Percentiles rank a stretch among this genome's conserved stretches.
Conservation (phyloP, 805 yeast genomes). For the Clavispora santaluciae region DNA sequence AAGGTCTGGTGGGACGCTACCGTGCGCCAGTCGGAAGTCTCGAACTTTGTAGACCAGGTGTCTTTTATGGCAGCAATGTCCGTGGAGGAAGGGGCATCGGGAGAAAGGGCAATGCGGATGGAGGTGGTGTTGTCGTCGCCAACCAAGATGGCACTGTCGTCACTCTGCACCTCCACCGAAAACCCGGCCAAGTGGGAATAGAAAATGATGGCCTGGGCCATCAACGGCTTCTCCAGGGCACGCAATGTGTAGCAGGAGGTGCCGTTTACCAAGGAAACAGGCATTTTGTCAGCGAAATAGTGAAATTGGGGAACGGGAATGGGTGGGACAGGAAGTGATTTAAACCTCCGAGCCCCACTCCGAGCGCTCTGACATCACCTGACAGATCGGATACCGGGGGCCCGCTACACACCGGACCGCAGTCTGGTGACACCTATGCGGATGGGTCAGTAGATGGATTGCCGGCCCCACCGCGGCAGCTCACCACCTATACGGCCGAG, state of each 20-base stretch:
- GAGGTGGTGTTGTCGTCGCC: constrained; percentile 19
- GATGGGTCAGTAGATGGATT: not conserved
- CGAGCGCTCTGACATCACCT: constrained; percentile 13
- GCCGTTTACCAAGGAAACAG: constrained; percentile 50
- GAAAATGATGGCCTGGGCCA: constrained; percentile 47
- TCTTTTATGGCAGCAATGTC: constrained; percentile 15
- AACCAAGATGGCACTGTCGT: constrained; percentile 17
- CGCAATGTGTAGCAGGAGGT: constrained; percentile 47
- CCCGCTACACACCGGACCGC: constrained; percentile 1
- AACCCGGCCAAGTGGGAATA: constrained; percentile 45
- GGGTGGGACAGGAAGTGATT: not conserved
- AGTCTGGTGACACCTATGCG: constrained; percentile 1
- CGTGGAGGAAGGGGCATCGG: constrained; percentile 12
- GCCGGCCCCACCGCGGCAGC: no score
- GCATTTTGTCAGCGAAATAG: constrained; percentile 4
- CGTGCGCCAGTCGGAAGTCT: constrained; percentile 47
- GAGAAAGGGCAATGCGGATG: constrained; percentile 17
- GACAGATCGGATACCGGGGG: constrained; percentile 7
- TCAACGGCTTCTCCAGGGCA: constrained; percentile 46
- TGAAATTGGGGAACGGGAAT: not conserved
- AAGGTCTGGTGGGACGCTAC: constrained; percentile 42
- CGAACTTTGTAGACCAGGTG: constrained; percentile 14
- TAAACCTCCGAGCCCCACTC: constrained; percentile 1
- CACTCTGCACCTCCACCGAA: constrained; percentile 18
- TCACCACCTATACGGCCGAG: no score